Conservation (phyloP, 2,329 filamentous ascomycete genomes). For the Leptosphaerulina australis region DNA sequence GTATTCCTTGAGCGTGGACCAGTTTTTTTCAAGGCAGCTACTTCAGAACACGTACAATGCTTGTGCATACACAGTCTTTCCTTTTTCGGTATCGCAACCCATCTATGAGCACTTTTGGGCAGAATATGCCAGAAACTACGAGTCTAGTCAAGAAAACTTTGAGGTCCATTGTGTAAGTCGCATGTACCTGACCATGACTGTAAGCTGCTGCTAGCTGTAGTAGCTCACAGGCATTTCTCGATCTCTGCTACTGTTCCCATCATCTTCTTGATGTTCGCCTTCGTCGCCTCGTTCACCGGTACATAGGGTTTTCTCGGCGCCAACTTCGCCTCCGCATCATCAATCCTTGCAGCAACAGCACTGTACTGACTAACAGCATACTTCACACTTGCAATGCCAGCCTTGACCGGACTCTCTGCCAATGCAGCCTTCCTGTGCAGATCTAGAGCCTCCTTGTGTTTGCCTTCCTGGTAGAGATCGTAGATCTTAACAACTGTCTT, state of each 20-base stretch:
- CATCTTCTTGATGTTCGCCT: conserved; percentile 27
- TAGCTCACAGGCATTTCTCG: conserved; percentile 25
- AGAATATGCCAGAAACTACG: too few species aligned
- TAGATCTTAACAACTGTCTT: conserved; percentile 65
- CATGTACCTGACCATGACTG: not conserved
- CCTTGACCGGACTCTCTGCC: conserved; percentile 69
- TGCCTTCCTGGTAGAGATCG: conserved; percentile 64
- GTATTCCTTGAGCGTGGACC: conserved; percentile 59
- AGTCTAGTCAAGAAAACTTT: too few species aligned
- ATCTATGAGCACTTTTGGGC: too few species aligned
- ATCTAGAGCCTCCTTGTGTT: conserved; percentile 62
- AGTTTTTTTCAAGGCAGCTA: too few species aligned
- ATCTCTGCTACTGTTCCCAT: conserved; percentile 38
- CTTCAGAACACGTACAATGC: too few species aligned
- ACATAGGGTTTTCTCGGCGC: conserved; percentile 39
- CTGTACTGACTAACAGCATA: conserved; percentile 68
- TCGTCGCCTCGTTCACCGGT: conserved; percentile 34
- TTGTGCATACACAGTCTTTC: too few species aligned
- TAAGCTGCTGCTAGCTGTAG: not conserved
- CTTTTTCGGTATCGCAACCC: too few species aligned
- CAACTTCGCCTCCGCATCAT: conserved; percentile 37
- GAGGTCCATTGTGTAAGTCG: not conserved
- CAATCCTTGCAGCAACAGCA: conserved; percentile 63
- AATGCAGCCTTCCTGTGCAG: conserved; percentile 68
- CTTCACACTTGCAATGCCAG: conserved; percentile 71